phyloP scores from a whole-genome alignment of 139 green algal genomes.

The Raphidocelis subcapitata region DNA sequence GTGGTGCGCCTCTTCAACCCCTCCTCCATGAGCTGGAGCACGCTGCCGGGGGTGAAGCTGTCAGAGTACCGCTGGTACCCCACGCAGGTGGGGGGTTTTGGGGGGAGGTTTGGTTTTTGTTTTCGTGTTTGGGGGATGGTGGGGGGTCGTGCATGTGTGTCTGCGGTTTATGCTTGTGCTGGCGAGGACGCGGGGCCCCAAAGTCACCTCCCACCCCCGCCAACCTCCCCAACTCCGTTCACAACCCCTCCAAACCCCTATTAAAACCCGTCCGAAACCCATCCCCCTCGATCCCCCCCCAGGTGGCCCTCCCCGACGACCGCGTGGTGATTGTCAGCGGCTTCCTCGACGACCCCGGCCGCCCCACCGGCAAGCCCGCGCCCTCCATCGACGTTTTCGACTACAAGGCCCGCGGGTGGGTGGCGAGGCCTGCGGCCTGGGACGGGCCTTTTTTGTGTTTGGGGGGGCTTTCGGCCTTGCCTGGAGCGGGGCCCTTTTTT shows the following conservation, averaged over 20 bases:
- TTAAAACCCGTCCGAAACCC: too few species aligned
- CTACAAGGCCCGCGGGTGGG: conserved; percentile 19
- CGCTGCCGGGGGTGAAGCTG: conserved; percentile 23
- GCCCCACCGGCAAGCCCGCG: conserved; percentile 18
- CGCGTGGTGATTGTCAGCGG: conserved; percentile 26
- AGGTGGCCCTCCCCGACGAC: conserved; percentile 21
- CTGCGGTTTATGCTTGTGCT: neutral
- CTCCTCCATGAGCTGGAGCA: conserved; percentile 9
- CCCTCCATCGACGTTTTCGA: conserved; percentile 32
- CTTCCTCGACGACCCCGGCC: conserved; percentile 25
- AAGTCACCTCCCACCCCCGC: too few species aligned
- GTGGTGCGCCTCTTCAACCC: conserved; percentile 27
- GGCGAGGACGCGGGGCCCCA: too few species aligned
- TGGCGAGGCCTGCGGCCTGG: neutral
- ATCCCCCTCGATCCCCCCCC: neutral
- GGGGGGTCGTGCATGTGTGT: neutral
- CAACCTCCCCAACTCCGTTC: too few species aligned
- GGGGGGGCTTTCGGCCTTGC: neutral
- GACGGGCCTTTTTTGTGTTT: neutral
- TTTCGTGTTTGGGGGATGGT: neutral
- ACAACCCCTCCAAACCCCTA: too few species aligned
- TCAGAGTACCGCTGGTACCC: conserved; percentile 31
- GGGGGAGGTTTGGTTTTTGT: neutral
- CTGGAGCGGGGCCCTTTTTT: neutral
- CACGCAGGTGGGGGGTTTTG: conserved; percentile 12